Evolutionary conservation across 1,284 basidiomycete species (phyloP), one percentile per base, ranked within the genome.

Genomic region (Apiotrichum gracile): DNA sequence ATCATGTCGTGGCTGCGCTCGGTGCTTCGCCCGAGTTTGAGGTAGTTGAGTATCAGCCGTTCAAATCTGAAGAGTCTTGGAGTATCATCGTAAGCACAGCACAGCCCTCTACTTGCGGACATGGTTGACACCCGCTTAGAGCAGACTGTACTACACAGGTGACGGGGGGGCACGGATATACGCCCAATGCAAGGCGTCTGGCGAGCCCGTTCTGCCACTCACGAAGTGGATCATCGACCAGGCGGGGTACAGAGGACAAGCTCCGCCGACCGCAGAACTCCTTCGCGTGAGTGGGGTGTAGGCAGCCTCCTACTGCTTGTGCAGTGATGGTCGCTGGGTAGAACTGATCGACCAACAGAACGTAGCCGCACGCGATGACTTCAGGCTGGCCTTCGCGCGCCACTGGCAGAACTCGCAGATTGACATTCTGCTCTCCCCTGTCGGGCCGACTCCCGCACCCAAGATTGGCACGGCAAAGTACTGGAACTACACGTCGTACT

Each of bases 401-500:
- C 61, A 69, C 54, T 73, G 65, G 59, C 45, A 49, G 2, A 29
- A 53, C 3, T 21, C 52, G 1, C 55, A 60, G 4, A 55, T 76
- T 24, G 74, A 76, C 60, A 64, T 68, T 31, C 54, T 76, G 9
- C 61, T 76, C 12, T 72, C 62, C 21, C 69, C 73, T 0, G 61
- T 59, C 3, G 63, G 62, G 1, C 67, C 68, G 6, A 63, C 66
- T n/a, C 67, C 71, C 1, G 70, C 72, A 0, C 66, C 67, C 2
- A 56, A 53, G 25, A 56, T 67, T 35, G 64, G 65, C n/a, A 71
- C 69, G 4, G 54, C 65, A 29, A 65, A 61, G 51, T 69, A 73
- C 54, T 71, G 67, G 61, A 60, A 61, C 51, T 87, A 86, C 63
- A 87, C 86, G 0, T 77, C 77, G 64, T 60, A 82, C 40, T 87